phyloP scores from a whole-genome alignment of 768 basidiomycete species.

The Rubroboletus pulcherrimus region DNA sequence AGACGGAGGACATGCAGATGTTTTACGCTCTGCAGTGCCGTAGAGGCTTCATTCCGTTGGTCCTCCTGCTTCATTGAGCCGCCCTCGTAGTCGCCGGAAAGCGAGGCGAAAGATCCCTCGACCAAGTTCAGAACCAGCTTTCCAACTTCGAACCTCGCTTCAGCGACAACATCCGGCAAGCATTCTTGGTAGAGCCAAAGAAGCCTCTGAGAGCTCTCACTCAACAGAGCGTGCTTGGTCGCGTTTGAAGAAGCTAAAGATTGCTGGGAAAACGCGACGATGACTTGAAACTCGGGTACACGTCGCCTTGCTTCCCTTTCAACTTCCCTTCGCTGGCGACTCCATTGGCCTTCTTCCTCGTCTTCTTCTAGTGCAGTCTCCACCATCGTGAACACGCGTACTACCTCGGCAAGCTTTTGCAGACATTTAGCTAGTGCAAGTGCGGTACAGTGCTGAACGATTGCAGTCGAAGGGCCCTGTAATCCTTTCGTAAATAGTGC shows the following conservation, averaged over 20 bases:
- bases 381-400: slow-evolving; percentile 45
- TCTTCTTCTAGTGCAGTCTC: slow-evolving; percentile 57
- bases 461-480: slow-evolving; percentile 53
- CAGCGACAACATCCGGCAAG: slow-evolving; percentile 68
- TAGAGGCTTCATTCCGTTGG: slow-evolving; percentile 12
- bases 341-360: slow-evolving; percentile 68
- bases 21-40: slow-evolving; percentile 48
- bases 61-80: slow-evolving; percentile 12
- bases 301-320: slow-evolving; percentile 70
- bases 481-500: slow-evolving; percentile 78
- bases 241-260: slow-evolving; percentile 28
- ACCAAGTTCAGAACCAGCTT: slow-evolving; percentile 60
- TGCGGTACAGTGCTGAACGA: slow-evolving; percentile 86
- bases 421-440: slow-evolving; percentile 74
- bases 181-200: slow-evolving; percentile 83
- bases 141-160: slow-evolving; percentile 82
- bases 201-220: slow-evolving; percentile 76
- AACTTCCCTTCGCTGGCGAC: slow-evolving; percentile 59
- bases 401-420: slow-evolving; percentile 60
- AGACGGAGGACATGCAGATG: slow-evolving; percentile 77
- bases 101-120: slow-evolving; percentile 25
- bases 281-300: slow-evolving; percentile 83
- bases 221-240: slow-evolving; percentile 58
- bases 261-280: slow-evolving; percentile 77
- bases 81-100: slow-evolving; percentile 7